Conservation (phyloP, 75 land plant genomes). For the Ceratopteris richardii region DNA sequence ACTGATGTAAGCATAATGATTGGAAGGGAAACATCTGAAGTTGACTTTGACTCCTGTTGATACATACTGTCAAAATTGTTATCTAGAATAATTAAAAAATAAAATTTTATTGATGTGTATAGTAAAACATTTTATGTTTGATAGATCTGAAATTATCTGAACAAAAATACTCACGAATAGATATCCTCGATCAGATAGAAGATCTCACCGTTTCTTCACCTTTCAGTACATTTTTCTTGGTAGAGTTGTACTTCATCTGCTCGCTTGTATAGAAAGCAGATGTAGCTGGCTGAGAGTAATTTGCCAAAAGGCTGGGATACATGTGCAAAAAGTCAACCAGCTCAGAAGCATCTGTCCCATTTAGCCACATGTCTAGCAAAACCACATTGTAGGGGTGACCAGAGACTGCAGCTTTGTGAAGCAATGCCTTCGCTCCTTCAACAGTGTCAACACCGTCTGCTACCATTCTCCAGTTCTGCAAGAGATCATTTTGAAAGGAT, state of each 20-base stretch:
- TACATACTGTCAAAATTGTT: neutral
- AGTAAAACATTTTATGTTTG: too few species aligned
- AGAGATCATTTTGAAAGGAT: neutral
- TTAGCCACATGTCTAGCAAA: constrained; percentile 27
- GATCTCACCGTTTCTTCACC: too few species aligned
- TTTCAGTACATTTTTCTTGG: too few species aligned
- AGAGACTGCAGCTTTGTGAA: constrained; percentile 15
- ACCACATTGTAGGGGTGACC: constrained; percentile 16
- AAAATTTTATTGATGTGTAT: too few species aligned
- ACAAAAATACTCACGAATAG: too few species aligned
- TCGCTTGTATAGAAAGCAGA: too few species aligned
- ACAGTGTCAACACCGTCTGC: constrained; percentile 23
- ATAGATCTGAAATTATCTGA: too few species aligned
- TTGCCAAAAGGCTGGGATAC: constrained; percentile 8
- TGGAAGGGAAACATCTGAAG: constrained; percentile 3
- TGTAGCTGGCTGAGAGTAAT: neutral
- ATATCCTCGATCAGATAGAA: too few species aligned
- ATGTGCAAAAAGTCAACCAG: constrained; percentile 16
- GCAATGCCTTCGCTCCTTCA: constrained; percentile 14
- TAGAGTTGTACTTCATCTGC: too few species aligned
- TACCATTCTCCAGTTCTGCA: constrained; percentile 25
- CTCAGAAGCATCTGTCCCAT: constrained; percentile 22
- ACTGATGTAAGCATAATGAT: constrained; percentile 32
- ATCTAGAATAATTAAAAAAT: neutral
- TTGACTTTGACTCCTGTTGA: neutral